Evolutionary conservation across 352 stramenopile species (phyloP).

Genomic region (Phytophthora ohioensis): DNA sequence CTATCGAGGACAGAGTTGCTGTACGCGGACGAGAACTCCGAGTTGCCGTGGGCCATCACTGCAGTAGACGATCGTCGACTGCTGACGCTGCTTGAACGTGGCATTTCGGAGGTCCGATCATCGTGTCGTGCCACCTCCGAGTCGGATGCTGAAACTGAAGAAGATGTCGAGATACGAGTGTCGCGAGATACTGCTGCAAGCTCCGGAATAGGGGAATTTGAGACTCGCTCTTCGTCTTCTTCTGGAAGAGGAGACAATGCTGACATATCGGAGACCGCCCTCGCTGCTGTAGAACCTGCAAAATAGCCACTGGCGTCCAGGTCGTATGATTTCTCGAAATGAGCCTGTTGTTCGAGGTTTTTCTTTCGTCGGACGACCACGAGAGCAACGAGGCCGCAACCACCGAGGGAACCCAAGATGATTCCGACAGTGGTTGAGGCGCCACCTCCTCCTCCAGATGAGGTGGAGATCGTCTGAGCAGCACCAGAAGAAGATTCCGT

Average conservation of each 20-base stretch:
- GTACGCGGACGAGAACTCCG: slow-evolving; percentile 47
- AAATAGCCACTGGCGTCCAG: slow-evolving; percentile 55
- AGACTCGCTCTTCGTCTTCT: slow-evolving; percentile 33
- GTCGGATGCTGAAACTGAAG: slow-evolving; percentile 51
- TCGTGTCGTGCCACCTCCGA: slow-evolving; percentile 46
- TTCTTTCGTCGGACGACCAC: slow-evolving; percentile 70
- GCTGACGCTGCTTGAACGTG: slow-evolving; percentile 19
- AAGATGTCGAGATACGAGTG: slow-evolving; percentile 56
- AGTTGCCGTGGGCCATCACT: slow-evolving; percentile 39
- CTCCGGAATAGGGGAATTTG: slow-evolving; percentile 58
- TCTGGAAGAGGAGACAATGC: slow-evolving; percentile 46
- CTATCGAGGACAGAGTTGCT: slow-evolving; percentile 30
- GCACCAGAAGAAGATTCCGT: slow-evolving; percentile 15
- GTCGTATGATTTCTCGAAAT: slow-evolving; percentile 55
- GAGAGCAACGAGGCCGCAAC: slow-evolving; percentile 53
- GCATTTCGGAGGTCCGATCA: slow-evolving; percentile 28
- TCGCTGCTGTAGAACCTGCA: slow-evolving; percentile 39
- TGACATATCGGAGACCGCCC: slow-evolving; percentile 31
- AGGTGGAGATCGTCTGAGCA: slow-evolving; percentile 50
- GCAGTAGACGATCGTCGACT: slow-evolving; percentile 59
- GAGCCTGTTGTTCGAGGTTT: slow-evolving; percentile 52
- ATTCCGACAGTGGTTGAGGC: slow-evolving; percentile 56
- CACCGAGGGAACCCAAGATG: slow-evolving; percentile 56
- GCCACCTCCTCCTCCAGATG: slow-evolving; percentile 42
- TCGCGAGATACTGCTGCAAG: slow-evolving; percentile 43